These are phyloP conservation scores for Trapa incisa DNA, from an alignment of 345 rosid genomes.

Conservation along the genomic window DNA sequence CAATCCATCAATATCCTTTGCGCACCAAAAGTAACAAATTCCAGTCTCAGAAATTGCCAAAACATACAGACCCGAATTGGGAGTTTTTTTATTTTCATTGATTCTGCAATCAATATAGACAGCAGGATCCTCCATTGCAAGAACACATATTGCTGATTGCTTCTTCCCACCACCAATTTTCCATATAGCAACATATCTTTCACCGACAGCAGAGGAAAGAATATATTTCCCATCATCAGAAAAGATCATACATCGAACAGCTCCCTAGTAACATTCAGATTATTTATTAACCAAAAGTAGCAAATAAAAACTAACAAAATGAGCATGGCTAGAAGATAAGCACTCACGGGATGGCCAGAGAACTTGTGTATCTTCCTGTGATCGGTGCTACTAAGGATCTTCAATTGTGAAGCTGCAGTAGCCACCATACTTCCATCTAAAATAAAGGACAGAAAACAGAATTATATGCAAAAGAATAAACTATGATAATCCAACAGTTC, in stretches of 20 bases:
- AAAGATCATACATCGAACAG: conserved; percentile 63
- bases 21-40: conserved; percentile 79
- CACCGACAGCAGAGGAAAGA: conserved; percentile 73
- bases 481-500: background rate
- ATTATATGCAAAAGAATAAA: conserved; percentile 7
- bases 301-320: background rate
- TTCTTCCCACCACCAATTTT: conserved; percentile 54
- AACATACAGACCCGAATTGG: conserved; percentile 39
- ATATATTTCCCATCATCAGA: conserved; percentile 66
- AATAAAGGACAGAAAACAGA: conserved; percentile 6
- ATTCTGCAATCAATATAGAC: conserved; percentile 58
- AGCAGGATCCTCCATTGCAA: conserved; percentile 93
- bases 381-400: conserved; percentile 50
- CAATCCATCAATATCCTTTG: conserved; percentile 50
- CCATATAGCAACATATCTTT: conserved; percentile 79
- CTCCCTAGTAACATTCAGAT: conserved; percentile 36
- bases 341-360: conserved; percentile 31
- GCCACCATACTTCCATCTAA: conserved; percentile 68
- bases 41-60: conserved; percentile 80
- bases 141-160: conserved; percentile 80
- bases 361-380: no score
- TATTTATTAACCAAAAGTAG: conserved; percentile 6
- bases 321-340: background rate
- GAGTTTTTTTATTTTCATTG: conserved; percentile 25
- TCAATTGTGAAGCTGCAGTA: conserved; percentile 75